phyloP scores from a whole-genome alignment of 352 stramenopile genomes.

The Globisporangium okanoganense region DNA sequence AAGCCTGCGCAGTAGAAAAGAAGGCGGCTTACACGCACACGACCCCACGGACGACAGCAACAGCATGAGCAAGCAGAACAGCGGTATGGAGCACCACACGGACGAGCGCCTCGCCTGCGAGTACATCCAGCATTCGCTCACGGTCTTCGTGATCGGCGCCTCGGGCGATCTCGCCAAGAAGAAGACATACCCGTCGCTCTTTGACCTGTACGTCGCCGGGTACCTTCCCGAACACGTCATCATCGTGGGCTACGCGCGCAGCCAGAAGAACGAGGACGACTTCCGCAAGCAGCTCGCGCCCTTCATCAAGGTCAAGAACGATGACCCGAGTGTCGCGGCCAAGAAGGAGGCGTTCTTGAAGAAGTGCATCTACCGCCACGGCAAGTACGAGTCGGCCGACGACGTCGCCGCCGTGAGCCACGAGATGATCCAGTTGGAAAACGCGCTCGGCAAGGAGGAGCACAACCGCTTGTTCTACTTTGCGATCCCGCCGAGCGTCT shows the following conservation, averaged over 20 bases:
- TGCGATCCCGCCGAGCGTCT: constrained; percentile 95
- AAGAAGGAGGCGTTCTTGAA: constrained; percentile 70
- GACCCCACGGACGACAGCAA: constrained; percentile 7
- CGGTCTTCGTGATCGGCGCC: constrained; percentile 84
- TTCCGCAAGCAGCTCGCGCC: constrained; percentile 78
- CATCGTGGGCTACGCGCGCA: constrained; percentile 86
- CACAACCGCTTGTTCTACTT: constrained; percentile 95
- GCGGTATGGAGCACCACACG: constrained; percentile 21
- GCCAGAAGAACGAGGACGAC: constrained; percentile 71
- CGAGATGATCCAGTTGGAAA: constrained; percentile 65
- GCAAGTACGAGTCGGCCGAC: constrained; percentile 83
- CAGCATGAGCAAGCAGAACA: constrained; percentile 7
- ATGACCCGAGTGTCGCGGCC: constrained; percentile 21
- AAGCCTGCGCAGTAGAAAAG: constrained; percentile 38
- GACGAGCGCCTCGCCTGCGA: constrained; percentile 63
- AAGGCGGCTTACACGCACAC: constrained; percentile 20
- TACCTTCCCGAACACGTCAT: constrained; percentile 82
- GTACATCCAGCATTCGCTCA: constrained; percentile 67
- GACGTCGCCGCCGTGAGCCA: constrained; percentile 67
- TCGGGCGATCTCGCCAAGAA: constrained; percentile 89
- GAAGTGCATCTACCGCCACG: constrained; percentile 75
- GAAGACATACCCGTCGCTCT: constrained; percentile 92
- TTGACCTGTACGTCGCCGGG: constrained; percentile 73
- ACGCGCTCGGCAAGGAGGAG: constrained; percentile 42
- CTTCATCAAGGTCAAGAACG: constrained; percentile 62